These are phyloP conservation scores for Fusarium sp. DNA, from an alignment of 2,329 filamentous ascomycete species.

Conservation along the genomic window DNA sequence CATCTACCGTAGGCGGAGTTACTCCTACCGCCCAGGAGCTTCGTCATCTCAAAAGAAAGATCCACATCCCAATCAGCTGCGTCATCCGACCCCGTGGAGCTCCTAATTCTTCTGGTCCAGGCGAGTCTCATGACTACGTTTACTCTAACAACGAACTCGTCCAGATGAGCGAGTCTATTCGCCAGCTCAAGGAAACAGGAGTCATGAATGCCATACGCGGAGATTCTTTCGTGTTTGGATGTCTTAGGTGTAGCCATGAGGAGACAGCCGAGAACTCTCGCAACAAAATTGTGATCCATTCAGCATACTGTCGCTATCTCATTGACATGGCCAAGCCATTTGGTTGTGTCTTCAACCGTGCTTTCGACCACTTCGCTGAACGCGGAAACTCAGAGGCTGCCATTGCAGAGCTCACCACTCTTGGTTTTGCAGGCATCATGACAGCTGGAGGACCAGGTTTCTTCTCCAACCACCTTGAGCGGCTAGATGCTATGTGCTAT, in stretches of 20 bases:
- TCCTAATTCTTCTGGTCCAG: slow-evolving; percentile 8
- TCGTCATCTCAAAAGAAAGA: slow-evolving; percentile 35
- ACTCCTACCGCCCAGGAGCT: slow-evolving; percentile 59
- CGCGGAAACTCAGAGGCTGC: slow-evolving; percentile 23
- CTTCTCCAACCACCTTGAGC: slow-evolving; percentile 51
- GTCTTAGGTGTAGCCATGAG: slow-evolving; percentile 44
- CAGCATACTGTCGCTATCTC: slow-evolving; percentile 51
- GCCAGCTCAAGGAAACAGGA: slow-evolving; percentile 48
- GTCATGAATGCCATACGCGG: slow-evolving; percentile 52
- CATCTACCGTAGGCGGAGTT: slow-evolving; percentile 60
- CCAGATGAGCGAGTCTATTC: slow-evolving; percentile 54
- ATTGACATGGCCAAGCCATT: slow-evolving; percentile 53
- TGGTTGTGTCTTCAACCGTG: slow-evolving; percentile 63
- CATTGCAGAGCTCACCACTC: slow-evolving; percentile 49
- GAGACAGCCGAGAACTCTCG: background rate
- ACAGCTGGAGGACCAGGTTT: slow-evolving; percentile 61
- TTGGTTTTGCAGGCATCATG: slow-evolving; percentile 61
- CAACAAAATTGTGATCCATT: slow-evolving; percentile 49
- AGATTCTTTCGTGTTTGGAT: slow-evolving; percentile 67
- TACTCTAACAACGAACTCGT: slow-evolving; percentile 57
- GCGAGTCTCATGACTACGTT: slow-evolving; percentile 55
- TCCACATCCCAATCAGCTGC: slow-evolving; percentile 57
- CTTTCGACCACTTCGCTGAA: slow-evolving; percentile 60
- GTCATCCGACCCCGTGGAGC: slow-evolving; percentile 62
- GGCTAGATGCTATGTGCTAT: slow-evolving; percentile 49